Evolutionary conservation across 257 asterid genomes (phyloP), one percentile per base, ranked within the genome.

Genomic region (Primulina tabacum): DNA sequence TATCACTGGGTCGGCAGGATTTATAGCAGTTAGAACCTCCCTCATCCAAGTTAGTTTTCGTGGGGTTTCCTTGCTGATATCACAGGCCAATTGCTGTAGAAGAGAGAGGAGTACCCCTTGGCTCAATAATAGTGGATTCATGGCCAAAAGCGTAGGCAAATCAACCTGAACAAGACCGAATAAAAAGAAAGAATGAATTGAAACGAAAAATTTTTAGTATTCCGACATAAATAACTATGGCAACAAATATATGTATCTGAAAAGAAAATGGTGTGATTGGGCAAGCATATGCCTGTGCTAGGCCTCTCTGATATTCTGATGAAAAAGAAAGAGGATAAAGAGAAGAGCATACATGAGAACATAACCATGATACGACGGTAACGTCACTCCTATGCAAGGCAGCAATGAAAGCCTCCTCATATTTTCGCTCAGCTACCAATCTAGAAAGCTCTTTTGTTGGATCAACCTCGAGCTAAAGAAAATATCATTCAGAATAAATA

Each of bases 21-120:
- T 87, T 70, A 94, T 79, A 28, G 95, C 95, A 62, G 89, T 61
- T 0, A 89, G 66, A 60, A 91, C 85, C 69, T 94, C 97, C 77
- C 95, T 82, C 99, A 89, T 94, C 97, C 97, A 94, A 1, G 82
- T 81, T 63, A 94, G 77, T 64, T 94, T 94, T 52, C 84, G 83
- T 7, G 85, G 67, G 0, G 92, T 79, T 50, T 91, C 99, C 14
- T 81, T 85, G 82, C 77, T 72, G 32, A 89, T 80, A 75, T 89
- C 97, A 73, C 97, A 94, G 5, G 97, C 85, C 76, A 92, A 71
- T 75, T 94, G 97, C 81, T 94, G 99, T 29, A 91, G 79, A 61
- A 94, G 96, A 56, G 97, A 94, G 38, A 94, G 90, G 66, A 94
- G 90, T 55, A 94, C 97, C 26, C 99, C 99, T 86, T 91, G 97